Conservation (phyloP, 331 rosid genomes). For the Saraca asoca region DNA sequence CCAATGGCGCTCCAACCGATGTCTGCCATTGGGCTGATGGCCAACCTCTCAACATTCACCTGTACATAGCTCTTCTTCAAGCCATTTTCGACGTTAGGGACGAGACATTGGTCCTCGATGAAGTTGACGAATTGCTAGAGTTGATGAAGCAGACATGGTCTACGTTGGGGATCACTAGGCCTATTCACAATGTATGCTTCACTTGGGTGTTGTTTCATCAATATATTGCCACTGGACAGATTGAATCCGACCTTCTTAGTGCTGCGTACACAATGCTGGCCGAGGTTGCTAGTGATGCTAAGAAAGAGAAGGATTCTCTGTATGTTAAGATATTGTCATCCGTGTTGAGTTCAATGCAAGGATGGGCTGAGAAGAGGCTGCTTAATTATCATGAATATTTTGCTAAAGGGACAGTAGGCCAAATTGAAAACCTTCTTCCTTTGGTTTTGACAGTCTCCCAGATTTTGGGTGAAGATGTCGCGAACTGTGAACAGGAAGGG, state of each 20-base stretch:
- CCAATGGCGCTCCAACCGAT: conserved; percentile 72
- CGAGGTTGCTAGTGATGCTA: conserved; percentile 80
- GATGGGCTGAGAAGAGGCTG: conserved; percentile 84
- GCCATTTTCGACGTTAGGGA: conserved; percentile 73
- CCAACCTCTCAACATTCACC: conserved; percentile 70
- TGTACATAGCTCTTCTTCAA: conserved; percentile 73
- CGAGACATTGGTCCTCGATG: conserved; percentile 84
- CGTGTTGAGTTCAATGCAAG: conserved; percentile 61
- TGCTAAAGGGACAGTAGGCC: conserved; percentile 61
- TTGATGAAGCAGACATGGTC: conserved; percentile 89
- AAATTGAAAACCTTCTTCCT: conserved; percentile 79
- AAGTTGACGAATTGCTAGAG: conserved; percentile 89
- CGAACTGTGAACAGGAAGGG: conserved; percentile 51
- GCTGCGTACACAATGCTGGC: conserved; percentile 73
- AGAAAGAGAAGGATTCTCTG: conserved; percentile 56
- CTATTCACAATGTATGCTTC: conserved; percentile 74
- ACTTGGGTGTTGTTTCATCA: conserved; percentile 88
- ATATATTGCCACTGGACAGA: conserved; percentile 65
- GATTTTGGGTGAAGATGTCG: conserved; percentile 78
- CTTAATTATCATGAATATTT: conserved; percentile 72
- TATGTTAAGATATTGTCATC: conserved; percentile 63
- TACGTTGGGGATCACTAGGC: conserved; percentile 63
- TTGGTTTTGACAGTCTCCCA: conserved; percentile 61
- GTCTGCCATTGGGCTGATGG: conserved; percentile 97
- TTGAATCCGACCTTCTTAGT: conserved; percentile 72